Percentiles rank a stretch among this genome's conserved stretches.
Evolutionary conservation across 192 early-diverging fungal species (phyloP).

Genomic region (Mortierella hygrophila): DNA sequence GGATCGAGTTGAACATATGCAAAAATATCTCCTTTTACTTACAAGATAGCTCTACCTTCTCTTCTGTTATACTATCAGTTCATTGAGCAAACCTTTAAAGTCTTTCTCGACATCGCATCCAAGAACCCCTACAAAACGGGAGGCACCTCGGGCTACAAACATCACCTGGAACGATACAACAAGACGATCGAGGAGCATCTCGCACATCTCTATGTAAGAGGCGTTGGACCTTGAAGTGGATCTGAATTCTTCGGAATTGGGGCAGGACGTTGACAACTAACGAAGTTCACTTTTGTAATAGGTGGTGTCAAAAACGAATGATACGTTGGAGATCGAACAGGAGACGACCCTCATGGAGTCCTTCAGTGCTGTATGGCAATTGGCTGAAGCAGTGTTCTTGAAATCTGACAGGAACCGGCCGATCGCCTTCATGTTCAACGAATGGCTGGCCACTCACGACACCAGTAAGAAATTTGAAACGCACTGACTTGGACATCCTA

Average conservation of each 20-base stretch:
- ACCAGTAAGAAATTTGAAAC: slow-evolving; percentile 10
- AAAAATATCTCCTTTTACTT: neutral
- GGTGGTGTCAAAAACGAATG: slow-evolving; percentile 17
- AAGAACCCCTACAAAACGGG: slow-evolving; percentile 24
- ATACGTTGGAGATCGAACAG: neutral
- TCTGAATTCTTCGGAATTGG: too few species aligned
- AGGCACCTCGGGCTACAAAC: slow-evolving; percentile 10
- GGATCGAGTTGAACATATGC: neutral
- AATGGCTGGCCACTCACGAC: slow-evolving; percentile 37
- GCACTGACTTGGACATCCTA: neutral
- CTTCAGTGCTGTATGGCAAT: slow-evolving; percentile 31
- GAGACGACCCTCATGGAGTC: slow-evolving; percentile 34
- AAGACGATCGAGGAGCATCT: slow-evolving; percentile 32
- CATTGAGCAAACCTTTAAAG: slow-evolving; percentile 32
- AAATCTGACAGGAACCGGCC: slow-evolving; percentile 33
- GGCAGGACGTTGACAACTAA: too few species aligned
- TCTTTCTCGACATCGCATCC: slow-evolving; percentile 25
- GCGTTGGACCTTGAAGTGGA: neutral
- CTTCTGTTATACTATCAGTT: slow-evolving; percentile 21
- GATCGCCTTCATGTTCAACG: slow-evolving; percentile 32
- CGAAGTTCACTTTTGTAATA: neutral
- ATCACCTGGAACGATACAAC: slow-evolving; percentile 29
- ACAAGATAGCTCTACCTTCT: neutral
- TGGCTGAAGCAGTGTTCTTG: slow-evolving; percentile 43
- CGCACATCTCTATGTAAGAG: slow-evolving; percentile 25